Percentiles rank a stretch among this genome's conserved stretches.
Conservation (phyloP, 768 basidiomycete genomes). For the Kwoniella heveanensis region DNA sequence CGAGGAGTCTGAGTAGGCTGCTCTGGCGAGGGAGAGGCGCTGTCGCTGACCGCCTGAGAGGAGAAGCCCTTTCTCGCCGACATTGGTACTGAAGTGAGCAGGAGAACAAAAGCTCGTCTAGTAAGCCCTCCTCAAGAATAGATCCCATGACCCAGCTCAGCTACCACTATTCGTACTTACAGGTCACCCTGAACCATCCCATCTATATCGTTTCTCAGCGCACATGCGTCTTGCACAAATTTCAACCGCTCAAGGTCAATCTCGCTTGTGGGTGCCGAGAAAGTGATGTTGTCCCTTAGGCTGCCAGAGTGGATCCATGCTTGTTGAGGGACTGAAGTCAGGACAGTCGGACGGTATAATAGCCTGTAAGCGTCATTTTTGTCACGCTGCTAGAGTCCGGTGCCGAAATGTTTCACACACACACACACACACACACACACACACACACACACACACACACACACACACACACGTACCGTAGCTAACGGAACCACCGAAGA, state of each 20-base stretch:
- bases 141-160: no score
- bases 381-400: no score
- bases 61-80: conserved; percentile 72
- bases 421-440: no score
- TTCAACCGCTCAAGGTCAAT: conserved; percentile 32
- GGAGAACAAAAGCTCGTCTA: no score
- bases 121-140: no score
- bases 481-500: conserved; percentile 42
- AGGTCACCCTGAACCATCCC: conserved; percentile 33
- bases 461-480: conserved; percentile 40
- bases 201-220: conserved; percentile 41
- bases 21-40: conserved; percentile 47
- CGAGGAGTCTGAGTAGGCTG: conserved; percentile 42
- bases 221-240: conserved; percentile 48
- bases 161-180: conserved; percentile 18
- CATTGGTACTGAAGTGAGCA: conserved; percentile 61
- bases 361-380: no score
- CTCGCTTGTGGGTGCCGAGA: conserved; percentile 22
- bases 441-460: no score
- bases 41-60: conserved; percentile 55
- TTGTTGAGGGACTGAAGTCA: conserved; percentile 43
- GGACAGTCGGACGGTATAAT: neutral
- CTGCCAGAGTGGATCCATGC: conserved; percentile 55
- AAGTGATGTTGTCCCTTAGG: conserved; percentile 53
- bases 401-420: no score